Evolutionary conservation across 1,284 basidiomycete genomes (phyloP).

Genomic region (Agaricales sp.): DNA sequence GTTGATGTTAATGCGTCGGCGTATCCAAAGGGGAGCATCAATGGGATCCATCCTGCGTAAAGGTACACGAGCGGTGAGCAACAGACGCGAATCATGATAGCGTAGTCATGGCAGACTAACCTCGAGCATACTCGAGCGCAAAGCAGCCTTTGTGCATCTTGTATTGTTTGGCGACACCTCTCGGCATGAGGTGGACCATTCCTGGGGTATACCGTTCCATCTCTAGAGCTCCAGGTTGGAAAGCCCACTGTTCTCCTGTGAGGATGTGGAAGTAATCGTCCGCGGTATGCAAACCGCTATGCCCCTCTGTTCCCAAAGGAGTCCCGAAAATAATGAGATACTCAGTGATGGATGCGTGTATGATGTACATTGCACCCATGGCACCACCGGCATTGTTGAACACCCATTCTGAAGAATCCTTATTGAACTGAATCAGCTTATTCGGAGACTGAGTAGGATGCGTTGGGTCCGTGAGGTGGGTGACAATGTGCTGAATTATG

Average conservation of each 20-base stretch:
- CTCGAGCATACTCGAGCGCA: constrained; percentile 90
- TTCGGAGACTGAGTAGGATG: not conserved
- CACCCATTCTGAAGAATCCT: constrained; percentile 77
- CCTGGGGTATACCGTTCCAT: constrained; percentile 83
- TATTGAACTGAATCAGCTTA: constrained; percentile 40
- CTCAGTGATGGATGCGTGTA: constrained; percentile 91
- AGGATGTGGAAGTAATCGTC: constrained; percentile 98
- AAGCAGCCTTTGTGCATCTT: constrained; percentile 95
- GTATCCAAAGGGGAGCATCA: constrained; percentile 90
- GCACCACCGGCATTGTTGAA: constrained; percentile 98
- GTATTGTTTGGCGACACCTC: constrained; percentile 91
- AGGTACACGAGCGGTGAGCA: constrained; percentile 5
- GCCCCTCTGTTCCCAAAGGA: constrained; percentile 93
- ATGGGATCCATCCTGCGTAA: constrained; percentile 73
- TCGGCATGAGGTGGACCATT: constrained; percentile 72
- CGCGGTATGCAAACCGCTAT: constrained; percentile 88
- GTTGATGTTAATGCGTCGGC: constrained; percentile 85
- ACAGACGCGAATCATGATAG: not conserved
- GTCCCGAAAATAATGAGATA: constrained; percentile 95
- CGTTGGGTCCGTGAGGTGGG: constrained; percentile 47
- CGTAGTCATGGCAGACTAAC: constrained; percentile 30
- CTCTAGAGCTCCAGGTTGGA: constrained; percentile 68
- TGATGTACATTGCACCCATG: constrained; percentile 97
- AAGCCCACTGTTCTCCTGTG: constrained; percentile 89
- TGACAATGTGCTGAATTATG: constrained; percentile 71